Evolutionary conservation across 805 yeast species (phyloP).

Genomic region (Wickerhamomyces bisporus): DNA sequence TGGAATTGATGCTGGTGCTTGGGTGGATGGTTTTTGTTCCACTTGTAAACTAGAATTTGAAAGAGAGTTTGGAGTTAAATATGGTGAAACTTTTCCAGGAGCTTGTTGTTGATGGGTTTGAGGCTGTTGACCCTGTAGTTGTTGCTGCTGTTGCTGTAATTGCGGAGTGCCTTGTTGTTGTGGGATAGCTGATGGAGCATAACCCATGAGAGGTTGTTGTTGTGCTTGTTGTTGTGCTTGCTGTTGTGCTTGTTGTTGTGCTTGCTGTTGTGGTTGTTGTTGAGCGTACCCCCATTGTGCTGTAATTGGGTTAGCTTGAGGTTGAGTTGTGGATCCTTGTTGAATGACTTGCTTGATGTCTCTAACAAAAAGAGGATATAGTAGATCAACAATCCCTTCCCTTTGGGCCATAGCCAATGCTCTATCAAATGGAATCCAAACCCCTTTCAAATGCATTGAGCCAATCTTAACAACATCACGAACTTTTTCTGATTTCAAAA

Average conservation of each 20-base stretch:
- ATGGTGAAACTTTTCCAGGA: conserved; percentile 16
- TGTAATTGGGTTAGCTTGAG: conserved; percentile 17
- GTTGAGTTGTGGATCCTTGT: conserved; percentile 30
- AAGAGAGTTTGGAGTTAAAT: conserved; percentile 20
- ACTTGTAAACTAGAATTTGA: conserved; percentile 12
- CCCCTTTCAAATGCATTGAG: conserved; percentile 84
- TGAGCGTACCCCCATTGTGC: conserved; percentile 9
- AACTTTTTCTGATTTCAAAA: conserved; percentile 68
- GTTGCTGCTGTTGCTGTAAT: conserved; percentile 5
- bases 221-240: conserved; percentile 9
- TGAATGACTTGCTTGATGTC: conserved; percentile 53
- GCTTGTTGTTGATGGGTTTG: not conserved
- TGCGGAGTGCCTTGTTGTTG: no score
- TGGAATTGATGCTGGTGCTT: not conserved
- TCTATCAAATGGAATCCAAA: conserved; percentile 84
- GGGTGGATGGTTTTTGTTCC: conserved; percentile 8
- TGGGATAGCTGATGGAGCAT: no score
- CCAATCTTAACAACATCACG: conserved; percentile 83
- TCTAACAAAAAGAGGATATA: conserved; percentile 66
- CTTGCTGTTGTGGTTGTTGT: conserved; percentile 5
- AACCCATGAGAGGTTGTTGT: no score
- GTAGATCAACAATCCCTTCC: conserved; percentile 64
- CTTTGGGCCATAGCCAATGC: conserved; percentile 78
- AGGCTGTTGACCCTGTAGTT: conserved; percentile 1
- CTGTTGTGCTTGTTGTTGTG: conserved; percentile 13